phyloP scores from a whole-genome alignment of 371 early-diverging fungal species.

The Mortierella sp. region DNA sequence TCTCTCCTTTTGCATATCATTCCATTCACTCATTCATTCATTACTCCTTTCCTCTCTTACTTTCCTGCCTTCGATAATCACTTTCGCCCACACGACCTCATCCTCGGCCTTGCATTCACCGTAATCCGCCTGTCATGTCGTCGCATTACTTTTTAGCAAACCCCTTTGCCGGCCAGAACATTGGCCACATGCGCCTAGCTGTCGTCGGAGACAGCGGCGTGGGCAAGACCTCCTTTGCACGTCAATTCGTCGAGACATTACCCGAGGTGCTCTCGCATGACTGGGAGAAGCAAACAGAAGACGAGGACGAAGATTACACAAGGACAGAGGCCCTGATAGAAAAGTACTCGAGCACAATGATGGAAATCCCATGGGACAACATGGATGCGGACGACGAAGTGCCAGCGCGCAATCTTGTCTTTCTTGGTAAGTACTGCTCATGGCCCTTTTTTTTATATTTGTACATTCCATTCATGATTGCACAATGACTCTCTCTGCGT shows the following conservation, averaged over 20 bases:
- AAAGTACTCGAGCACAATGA: slow-evolving; percentile 31
- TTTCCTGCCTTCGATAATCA: neutral
- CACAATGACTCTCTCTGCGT: no score
- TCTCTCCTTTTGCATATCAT: neutral
- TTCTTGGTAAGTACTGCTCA: slow-evolving; percentile 7
- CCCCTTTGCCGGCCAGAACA: slow-evolving; percentile 12
- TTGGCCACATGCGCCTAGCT: slow-evolving; percentile 55
- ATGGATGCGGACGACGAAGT: slow-evolving; percentile 23
- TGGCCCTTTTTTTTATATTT: neutral
- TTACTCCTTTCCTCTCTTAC: neutral
- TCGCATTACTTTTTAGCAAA: neutral
- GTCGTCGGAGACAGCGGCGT: slow-evolving; percentile 65
- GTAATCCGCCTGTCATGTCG: neutral
- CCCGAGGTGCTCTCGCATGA: slow-evolving; percentile 34
- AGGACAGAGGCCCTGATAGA: slow-evolving; percentile 23
- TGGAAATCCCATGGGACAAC: slow-evolving; percentile 15
- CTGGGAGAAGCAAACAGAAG: slow-evolving; percentile 7
- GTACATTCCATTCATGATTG: neutral
- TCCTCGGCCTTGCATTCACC: neutral
- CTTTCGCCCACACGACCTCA: neutral
- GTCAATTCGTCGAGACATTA: slow-evolving; percentile 33
- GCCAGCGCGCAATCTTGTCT: slow-evolving; percentile 48
- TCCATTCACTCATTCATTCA: neutral
- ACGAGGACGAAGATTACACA: slow-evolving; percentile 2
- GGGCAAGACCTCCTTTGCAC: slow-evolving; percentile 56